Evolutionary conservation across 148 eudicot species (phyloP), one percentile per base, ranked within the genome.

Genomic region (Camellia lanceoleosa): DNA sequence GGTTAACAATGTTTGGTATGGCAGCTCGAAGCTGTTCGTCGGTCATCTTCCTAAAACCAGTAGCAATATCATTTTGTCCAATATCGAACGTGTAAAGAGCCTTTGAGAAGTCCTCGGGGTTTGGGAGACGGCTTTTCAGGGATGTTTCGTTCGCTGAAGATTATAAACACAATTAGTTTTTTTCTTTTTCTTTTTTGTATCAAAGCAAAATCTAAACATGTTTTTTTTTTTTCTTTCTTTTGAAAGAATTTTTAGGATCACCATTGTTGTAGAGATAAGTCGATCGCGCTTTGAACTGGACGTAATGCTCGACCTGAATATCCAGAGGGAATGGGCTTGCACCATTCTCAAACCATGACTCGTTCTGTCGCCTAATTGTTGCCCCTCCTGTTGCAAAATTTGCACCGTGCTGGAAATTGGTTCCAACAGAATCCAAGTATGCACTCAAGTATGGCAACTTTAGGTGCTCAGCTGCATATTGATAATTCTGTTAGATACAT

Each of bases 301-400:
- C 81, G 77, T 70, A 88, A 38, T 94, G 98, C 90, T 87, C 89
- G 20, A 90, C 84, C 80, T 92, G 98, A 18, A 94, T 85, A 82
- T 94, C 95, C 3, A 94, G 92, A 18, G 92, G 80, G 78, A 94
- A 91, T 5, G 98, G 98, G 79, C 94, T 94, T 13, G 89, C 78
- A 46, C 93, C 94, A 81, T 84, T 64, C 73, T 79, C 82, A 76
- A 88, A 92, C 81, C 90, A 88, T 0, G 95, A 89, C 70, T 88
- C 97, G 42, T 92, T 88, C 68, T 81, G 81, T 38, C 92, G 71
- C 56, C 84, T 78, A 46, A 91, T 87, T 49, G 97, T 91, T 60
- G 89, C 84, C 5, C 87, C 87, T 7, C 86, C 86, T 14, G 89
- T 82, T 81, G 91, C 91, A 75, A 88, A 88, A 51, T 88, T 86